Percentiles rank a stretch among this genome's conserved stretches.
These are phyloP conservation scores for Geotrichum bryndzae DNA, from an alignment of 1,139 yeast species.

Conservation along the genomic window DNA sequence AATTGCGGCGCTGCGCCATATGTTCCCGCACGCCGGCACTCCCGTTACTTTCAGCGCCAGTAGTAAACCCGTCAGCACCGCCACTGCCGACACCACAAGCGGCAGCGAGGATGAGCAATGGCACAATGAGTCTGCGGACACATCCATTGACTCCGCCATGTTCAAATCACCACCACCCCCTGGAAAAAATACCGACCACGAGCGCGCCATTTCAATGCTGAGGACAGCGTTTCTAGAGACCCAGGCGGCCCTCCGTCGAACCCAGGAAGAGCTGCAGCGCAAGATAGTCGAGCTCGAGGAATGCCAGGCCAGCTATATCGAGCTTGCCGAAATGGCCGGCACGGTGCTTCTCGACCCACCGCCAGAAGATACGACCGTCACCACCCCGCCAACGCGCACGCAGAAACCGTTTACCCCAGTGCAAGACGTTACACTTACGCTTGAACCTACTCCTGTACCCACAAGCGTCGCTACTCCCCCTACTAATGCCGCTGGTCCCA, in stretches of 20 bases:
- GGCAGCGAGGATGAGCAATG: background rate
- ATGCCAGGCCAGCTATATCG: conserved; percentile 5
- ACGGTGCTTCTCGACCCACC: background rate
- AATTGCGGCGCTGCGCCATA: background rate
- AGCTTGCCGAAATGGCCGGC: conserved; percentile 9
- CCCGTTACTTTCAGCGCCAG: background rate
- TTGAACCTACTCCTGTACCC: background rate
- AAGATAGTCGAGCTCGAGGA: conserved; percentile 16
- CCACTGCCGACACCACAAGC: background rate
- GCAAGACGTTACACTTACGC: background rate
- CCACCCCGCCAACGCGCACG: background rate
- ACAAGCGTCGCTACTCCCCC: background rate
- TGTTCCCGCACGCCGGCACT: background rate
- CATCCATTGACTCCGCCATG: background rate
- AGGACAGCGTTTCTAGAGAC: conserved; percentile 22
- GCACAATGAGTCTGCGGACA: background rate
- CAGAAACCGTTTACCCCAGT: background rate
- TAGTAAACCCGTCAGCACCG: background rate
- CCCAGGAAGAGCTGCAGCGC: conserved; percentile 14
- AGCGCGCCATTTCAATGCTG: conserved; percentile 24
- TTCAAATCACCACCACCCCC: background rate
- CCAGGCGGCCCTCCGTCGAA: conserved; percentile 17
- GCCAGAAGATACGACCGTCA: background rate
- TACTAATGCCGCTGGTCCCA: background rate
- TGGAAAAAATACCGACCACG: conserved; percentile 21